Base-by-base conservation (phyloP, 345 rosid genomes). In the Linum trigynum region DNA sequence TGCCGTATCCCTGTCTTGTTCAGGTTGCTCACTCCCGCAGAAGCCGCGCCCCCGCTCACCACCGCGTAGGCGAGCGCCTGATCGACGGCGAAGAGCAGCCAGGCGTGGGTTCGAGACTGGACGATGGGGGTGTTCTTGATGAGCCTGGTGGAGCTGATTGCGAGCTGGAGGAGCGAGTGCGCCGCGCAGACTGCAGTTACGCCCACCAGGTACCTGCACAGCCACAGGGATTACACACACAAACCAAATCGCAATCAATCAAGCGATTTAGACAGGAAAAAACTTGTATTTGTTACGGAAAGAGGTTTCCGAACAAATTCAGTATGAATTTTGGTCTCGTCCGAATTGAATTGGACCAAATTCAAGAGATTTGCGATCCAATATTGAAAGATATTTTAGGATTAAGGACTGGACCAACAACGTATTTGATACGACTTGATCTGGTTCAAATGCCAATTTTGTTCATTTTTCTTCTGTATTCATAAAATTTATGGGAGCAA, bases 21-120 rank as follows among this genome's bases (percentile, higher is more conserved):
- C 79, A 89, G 82, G 84, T 87, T 86, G 58, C 83, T 80, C 36
- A 89, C 87, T 40, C 95, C 95, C 0, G 86, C 78, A 57, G 92
- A 83, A 38, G 98, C 94, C 15, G 97, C 84, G 5, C 87, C 96
- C 1, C 91, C 96, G 61, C 95, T 83, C 67, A 81, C 65, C 89
- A 78, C 74, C 58, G 79, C 83, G 59, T 82, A 86, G 1, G 92
- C 81, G 37, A 89, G 79, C 62, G 86, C 76, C 95, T 92, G 97
- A 77, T 92, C 97, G 6, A 66, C 84, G 11, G 85, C 87, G 68
- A 92, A 81, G 63, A 77, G n/a, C 41, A 92, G 70, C 97, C 98
- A 89, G n/a, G 85, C 90, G 73, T 86, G 86, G 65, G 43, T 81
- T 75, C 80, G 75, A 2, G 97, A 83, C 53, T 85, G 71, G 50